phyloP scores from a whole-genome alignment of 768 basidiomycete genomes.

The Lactarius pseudohatsudake region DNA sequence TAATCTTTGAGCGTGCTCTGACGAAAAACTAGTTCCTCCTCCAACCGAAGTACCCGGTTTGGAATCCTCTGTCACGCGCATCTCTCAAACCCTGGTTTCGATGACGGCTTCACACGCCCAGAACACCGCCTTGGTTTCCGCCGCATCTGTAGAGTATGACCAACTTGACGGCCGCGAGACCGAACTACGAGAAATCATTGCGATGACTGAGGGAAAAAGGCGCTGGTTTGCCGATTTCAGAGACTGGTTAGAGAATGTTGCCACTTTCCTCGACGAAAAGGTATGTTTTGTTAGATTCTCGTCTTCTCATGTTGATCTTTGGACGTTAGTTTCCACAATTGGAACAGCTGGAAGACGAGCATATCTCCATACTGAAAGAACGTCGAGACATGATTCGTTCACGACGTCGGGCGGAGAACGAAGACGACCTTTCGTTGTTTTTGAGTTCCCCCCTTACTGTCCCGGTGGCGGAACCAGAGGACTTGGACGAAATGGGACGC shows the following conservation, averaged over 20 bases:
- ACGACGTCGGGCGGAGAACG: constrained; percentile 73
- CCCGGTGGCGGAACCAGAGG: constrained; percentile 38
- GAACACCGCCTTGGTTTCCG: constrained; percentile 55
- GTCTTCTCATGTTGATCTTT: constrained; percentile 18
- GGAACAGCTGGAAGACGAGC: constrained; percentile 75
- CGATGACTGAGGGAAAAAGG: constrained; percentile 71
- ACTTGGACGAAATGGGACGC: constrained; percentile 65
- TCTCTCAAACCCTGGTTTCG: constrained; percentile 58
- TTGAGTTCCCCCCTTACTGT: constrained; percentile 51
- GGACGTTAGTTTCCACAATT: constrained; percentile 66
- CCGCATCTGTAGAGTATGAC: constrained; percentile 59
- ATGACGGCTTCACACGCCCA: constrained; percentile 67
- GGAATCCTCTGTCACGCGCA: constrained; percentile 55
- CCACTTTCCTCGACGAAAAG: constrained; percentile 88
- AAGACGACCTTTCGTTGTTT: constrained; percentile 74
- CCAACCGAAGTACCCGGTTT: constrained; percentile 63
- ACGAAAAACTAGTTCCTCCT: constrained; percentile 56
- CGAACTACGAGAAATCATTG: constrained; percentile 74
- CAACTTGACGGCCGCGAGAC: constrained; percentile 66
- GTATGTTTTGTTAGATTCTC: constrained; percentile 39
- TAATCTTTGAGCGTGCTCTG: constrained; percentile 21
- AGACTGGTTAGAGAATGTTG: constrained; percentile 81
- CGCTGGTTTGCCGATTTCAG: constrained; percentile 78
- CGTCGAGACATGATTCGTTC: constrained; percentile 63
- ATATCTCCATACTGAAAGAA: constrained; percentile 71